Evolutionary conservation across 2,329 filamentous ascomycete genomes (phyloP).

Genomic region (Dactylellina drechsleri): DNA sequence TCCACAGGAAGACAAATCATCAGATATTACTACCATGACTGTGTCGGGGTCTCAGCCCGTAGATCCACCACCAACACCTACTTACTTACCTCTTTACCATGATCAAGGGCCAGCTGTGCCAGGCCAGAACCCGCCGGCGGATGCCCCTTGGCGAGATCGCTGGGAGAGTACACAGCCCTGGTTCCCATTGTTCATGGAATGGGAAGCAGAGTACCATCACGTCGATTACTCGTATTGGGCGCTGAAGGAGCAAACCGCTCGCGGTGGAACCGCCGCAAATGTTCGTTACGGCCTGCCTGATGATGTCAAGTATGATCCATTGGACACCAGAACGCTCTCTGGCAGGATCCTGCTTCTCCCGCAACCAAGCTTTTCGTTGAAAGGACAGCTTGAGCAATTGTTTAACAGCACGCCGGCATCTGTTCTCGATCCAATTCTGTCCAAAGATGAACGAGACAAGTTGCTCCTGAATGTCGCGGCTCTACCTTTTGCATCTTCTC

Average conservation of each 20-base stretch:
- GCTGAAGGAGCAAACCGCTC: background rate
- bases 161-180: conserved; percentile 62
- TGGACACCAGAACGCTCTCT: conserved; percentile 58
- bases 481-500: conserved; percentile 31
- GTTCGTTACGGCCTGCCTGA: conserved; percentile 7
- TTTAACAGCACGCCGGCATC: background rate
- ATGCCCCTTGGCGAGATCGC: conserved; percentile 56
- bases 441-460: background rate
- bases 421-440: background rate
- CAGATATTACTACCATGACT: no score
- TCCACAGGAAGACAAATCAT: conserved; percentile 6
- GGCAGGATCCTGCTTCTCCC: conserved; percentile 63
- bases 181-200: conserved; percentile 64
- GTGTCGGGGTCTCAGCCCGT: no score
- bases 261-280: background rate
- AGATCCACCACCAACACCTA: no score
- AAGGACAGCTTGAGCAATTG: background rate
- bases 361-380: conserved; percentile 61
- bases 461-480: background rate
- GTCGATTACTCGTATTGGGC: conserved; percentile 8
- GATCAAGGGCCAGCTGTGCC: no score
- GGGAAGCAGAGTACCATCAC: conserved; percentile 64
- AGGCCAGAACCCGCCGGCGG: no score
- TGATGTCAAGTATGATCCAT: background rate
- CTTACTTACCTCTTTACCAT: no score